These are phyloP conservation scores for Silene coronaria DNA, from an alignment of 179 eudicot species.

Conservation along the genomic window DNA sequence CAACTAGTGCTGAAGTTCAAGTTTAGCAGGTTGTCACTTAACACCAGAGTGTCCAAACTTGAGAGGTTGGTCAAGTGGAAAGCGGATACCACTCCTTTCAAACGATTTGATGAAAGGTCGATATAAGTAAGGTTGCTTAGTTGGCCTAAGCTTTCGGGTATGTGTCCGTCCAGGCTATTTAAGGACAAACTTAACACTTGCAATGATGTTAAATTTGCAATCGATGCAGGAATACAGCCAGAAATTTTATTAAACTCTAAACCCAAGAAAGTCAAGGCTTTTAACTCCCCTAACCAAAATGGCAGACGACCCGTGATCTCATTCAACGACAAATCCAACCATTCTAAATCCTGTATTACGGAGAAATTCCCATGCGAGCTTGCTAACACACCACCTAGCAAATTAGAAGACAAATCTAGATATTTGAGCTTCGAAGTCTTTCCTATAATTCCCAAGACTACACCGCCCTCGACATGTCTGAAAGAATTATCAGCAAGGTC, in stretches of 20 bases:
- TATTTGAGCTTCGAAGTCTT: conserved; percentile 6
- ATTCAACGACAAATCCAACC: not conserved
- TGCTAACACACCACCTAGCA: not conserved
- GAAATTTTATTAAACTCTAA: not conserved
- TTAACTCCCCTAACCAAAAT: conserved; percentile 15
- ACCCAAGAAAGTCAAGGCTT: not conserved
- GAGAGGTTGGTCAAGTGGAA: conserved; percentile 16
- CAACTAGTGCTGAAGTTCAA: not conserved
- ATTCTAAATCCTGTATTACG: conserved; percentile 1
- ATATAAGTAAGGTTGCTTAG: not conserved
- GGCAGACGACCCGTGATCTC: conserved; percentile 16
- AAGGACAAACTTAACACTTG: not conserved
- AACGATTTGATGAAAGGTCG: conserved; percentile 17
- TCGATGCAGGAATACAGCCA: not conserved
- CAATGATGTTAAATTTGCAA: not conserved
- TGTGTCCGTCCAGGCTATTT: not conserved
- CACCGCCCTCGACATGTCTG: conserved; percentile 22
- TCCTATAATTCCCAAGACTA: conserved; percentile 8
- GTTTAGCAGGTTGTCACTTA: not conserved
- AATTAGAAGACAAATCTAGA: conserved; percentile 10
- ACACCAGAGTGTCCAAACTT: not conserved
- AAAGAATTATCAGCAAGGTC: conserved; percentile 16
- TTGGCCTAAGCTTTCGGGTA: conserved; percentile 3
- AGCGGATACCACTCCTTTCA: conserved; percentile 15
- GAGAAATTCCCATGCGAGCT: conserved; percentile 10